Conservation (phyloP, 164 flowering plant genomes). For the Aristolochia contorta region DNA sequence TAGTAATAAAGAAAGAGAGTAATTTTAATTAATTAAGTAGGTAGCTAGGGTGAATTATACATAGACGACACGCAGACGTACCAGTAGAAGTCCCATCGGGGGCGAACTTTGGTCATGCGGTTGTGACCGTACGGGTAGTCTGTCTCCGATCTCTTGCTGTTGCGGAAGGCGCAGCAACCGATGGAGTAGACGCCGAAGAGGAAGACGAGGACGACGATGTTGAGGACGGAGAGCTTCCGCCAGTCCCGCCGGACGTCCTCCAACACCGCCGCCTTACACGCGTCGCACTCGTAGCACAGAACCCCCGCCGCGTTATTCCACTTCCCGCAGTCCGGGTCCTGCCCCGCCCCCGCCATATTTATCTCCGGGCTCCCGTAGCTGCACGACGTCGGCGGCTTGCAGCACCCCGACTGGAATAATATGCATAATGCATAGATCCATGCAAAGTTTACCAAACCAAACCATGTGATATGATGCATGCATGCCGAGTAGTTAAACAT, state of each 20-base stretch:
- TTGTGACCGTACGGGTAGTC: conserved; percentile 64
- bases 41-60: no score
- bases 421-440: no score
- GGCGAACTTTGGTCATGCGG: conserved; percentile 70
- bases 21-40: no score
- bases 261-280: conserved; percentile 91
- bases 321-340: conserved; percentile 66
- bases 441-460: no score
- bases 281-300: conserved; percentile 91
- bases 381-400: conserved; percentile 93
- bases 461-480: no score
- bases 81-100: conserved; percentile 95
- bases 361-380: conserved; percentile 29
- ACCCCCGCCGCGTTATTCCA: conserved; percentile 65
- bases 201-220: conserved; percentile 57
- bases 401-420: conserved; percentile 99
- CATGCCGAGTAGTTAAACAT: no score
- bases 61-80: no score
- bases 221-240: conserved; percentile 80
- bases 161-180: conserved; percentile 83
- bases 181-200: conserved; percentile 66
- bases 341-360: conserved; percentile 11
- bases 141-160: conserved; percentile 50
- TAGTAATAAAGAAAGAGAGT: no score
- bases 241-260: conserved; percentile 60